Percentiles rank a stretch among this genome's conserved stretches.
Evolutionary conservation across 2,329 filamentous ascomycete genomes (phyloP).

Genomic region (Berkeleyomyces rouxiae): DNA sequence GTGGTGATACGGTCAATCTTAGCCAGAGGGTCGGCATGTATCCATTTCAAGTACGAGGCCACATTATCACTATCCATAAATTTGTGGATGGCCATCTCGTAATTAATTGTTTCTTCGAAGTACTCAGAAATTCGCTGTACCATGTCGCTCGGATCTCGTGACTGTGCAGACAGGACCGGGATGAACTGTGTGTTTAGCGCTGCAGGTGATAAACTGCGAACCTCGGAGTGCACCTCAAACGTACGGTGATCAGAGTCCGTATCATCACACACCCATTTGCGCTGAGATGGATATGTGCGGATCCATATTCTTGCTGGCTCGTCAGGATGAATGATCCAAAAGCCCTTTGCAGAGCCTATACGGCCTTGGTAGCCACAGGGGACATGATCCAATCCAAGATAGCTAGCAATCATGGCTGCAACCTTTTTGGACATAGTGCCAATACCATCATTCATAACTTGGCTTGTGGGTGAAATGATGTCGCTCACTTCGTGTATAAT

Average conservation of each 20-base stretch:
- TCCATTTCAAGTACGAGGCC: slow-evolving; percentile 37
- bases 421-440: slow-evolving; percentile 45
- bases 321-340: slow-evolving; percentile 48
- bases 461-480: slow-evolving; percentile 23
- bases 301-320: slow-evolving; percentile 43
- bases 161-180: slow-evolving; percentile 46
- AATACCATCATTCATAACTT: slow-evolving; percentile 52
- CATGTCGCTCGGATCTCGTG: slow-evolving; percentile 30
- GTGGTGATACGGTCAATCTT: slow-evolving; percentile 24
- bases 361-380: slow-evolving; percentile 54
- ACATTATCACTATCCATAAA: slow-evolving; percentile 29
- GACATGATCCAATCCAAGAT: slow-evolving; percentile 33
- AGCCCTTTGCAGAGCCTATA: slow-evolving; percentile 56
- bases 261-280: slow-evolving; percentile 45
- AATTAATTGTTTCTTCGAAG: slow-evolving; percentile 32
- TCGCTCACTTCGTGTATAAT: slow-evolving; percentile 26
- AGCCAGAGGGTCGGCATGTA: slow-evolving; percentile 25
- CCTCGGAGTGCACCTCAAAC: slow-evolving; percentile 43
- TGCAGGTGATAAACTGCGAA: slow-evolving; percentile 32
- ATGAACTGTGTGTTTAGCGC: slow-evolving; percentile 52
- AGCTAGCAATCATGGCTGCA: slow-evolving; percentile 33
- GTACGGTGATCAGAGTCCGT: slow-evolving; percentile 36
- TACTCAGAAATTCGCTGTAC: slow-evolving; percentile 30
- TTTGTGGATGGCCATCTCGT: slow-evolving; percentile 34
- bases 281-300: slow-evolving; percentile 47